Evolutionary conservation across 768 basidiomycete species (phyloP), one percentile per base, ranked within the genome.

Genomic region (Brasilioporus rufonigricans): DNA sequence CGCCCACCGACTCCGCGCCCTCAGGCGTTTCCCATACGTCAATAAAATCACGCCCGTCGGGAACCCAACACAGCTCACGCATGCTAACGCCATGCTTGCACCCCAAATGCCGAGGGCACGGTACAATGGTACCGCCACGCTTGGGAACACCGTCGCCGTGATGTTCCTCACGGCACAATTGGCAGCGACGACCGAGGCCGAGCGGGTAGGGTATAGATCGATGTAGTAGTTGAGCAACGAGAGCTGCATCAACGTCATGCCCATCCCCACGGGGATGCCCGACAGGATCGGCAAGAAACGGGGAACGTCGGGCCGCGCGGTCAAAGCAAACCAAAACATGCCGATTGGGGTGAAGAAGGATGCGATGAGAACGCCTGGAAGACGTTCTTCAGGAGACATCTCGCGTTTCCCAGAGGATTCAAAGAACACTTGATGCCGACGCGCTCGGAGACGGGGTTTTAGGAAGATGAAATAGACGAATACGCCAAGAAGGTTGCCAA

Each of bases 161-260:
- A 65, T 1, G 35, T 69, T 65, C 23, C 67, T 58, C 24, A 67
- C 54, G 3, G 63, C 61, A 14, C 61, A 65, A 36, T 68, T 65
- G 43, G 66, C 67, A 3, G 67, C 62, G n/a, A 68, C 55, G 33
- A 66, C 67, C 5, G 67, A 68, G 7, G 67, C 67, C 0, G 67
- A 69, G 23, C 60, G 65, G n/a, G 64, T 61, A 16, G 67, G 67
- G 39, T 68, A 68, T 9, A 68, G 66, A 38, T 68, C 67, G 39
- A 68, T 64, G 57, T 68, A 68, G 44, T 68, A 68, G 36, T 68
- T 68, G 52, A 64, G 50, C 41, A 68, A 26, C 9, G 62, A 66
- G 24, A 68, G 61, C 41, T 68, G 67, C 26, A 68, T 45, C 3
- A 66, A 52, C 31, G 67, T 68, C 66, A 68, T 66, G 11, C 67